Conservation (phyloP, 306 rosid genomes). For the Inga oerstediana region DNA sequence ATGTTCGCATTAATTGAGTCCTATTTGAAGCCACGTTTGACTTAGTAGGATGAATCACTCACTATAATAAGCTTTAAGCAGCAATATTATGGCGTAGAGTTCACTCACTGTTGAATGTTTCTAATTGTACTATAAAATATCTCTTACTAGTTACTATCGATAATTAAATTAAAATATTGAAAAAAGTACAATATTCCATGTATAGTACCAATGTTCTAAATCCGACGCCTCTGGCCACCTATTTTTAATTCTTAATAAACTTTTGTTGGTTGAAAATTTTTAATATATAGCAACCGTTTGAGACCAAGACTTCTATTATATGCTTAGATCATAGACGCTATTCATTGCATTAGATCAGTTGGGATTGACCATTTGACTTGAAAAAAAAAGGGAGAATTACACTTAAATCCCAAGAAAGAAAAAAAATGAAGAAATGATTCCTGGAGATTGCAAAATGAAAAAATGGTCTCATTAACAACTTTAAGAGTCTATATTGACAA, state of each 20-base stretch:
- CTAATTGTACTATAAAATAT: background rate
- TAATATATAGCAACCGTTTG: background rate
- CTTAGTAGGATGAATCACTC: background rate
- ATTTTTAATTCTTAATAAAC: background rate
- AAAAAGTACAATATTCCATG: background rate
- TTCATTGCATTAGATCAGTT: background rate
- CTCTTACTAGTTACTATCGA: no score
- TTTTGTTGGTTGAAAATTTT: background rate
- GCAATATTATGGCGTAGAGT: background rate
- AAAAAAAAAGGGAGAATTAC: background rate
- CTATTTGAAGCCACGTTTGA: background rate
- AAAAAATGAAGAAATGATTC: no score
- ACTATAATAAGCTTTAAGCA: background rate
- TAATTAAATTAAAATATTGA: background rate
- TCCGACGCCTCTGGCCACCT: background rate
- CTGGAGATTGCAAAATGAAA: no score
- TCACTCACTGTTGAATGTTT: background rate
- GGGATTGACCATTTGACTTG: background rate
- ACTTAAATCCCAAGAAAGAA: no score
- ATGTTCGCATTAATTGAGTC: background rate
- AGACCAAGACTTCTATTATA: background rate
- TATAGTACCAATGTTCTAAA: background rate
- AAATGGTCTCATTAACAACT: no score
- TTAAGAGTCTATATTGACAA: no score
- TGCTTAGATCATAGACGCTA: background rate